Conservation (phyloP, 345 rosid species). For the Populus deltoides region DNA sequence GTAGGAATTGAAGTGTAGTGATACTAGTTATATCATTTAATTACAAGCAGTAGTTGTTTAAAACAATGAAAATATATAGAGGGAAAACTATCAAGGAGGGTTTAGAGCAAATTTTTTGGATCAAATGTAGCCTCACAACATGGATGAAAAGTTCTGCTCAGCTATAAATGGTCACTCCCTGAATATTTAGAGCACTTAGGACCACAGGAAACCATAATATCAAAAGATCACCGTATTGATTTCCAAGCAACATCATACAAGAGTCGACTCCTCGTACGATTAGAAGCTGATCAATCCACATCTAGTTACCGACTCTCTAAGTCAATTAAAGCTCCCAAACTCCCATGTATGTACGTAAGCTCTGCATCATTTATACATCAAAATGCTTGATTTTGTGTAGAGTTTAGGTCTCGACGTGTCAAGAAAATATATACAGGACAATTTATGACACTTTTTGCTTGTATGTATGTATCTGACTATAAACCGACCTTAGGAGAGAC, state of each 20-base stretch:
- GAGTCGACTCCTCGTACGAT: constrained; percentile 5
- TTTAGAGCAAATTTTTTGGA: too few relatives aligned
- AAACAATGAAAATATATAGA: too few relatives aligned
- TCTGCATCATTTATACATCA: constrained; percentile 30
- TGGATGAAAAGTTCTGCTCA: too few relatives aligned
- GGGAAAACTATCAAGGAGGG: too few relatives aligned
- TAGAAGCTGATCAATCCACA: constrained; percentile 5
- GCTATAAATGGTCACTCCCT: too few relatives aligned
- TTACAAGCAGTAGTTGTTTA: too few relatives aligned
- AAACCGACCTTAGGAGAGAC: constrained; percentile 21
- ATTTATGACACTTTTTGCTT: background rate
- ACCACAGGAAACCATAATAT: too few relatives aligned
- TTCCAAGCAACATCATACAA: background rate
- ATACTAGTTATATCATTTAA: too few relatives aligned
- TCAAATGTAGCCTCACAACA: too few relatives aligned
- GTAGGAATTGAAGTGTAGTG: too few relatives aligned
- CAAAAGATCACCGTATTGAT: too few relatives aligned
- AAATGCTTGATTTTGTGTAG: background rate
- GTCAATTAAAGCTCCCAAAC: constrained; percentile 15
- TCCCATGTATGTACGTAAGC: constrained; percentile 12
- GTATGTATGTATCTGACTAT: constrained; percentile 16
- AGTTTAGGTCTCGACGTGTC: constrained; percentile 18
- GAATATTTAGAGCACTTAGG: too few relatives aligned
- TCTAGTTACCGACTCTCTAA: background rate
- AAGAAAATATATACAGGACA: background rate